phyloP scores from a whole-genome alignment of 2,329 filamentous ascomycete species.

The Fusarium siculi region DNA sequence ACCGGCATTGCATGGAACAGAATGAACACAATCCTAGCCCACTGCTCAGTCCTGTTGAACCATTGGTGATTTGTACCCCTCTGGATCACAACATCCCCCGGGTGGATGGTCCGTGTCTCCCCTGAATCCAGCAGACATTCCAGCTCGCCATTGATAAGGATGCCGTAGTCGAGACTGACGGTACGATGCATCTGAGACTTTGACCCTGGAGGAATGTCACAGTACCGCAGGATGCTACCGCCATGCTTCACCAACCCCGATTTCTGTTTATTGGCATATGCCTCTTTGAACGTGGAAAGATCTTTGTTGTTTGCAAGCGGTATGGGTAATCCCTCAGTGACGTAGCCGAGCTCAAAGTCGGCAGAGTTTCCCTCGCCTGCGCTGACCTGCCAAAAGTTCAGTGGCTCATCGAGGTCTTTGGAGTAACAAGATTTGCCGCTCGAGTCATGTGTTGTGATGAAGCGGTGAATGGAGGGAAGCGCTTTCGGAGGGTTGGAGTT shows the following conservation, averaged over 20 bases:
- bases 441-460: neutral
- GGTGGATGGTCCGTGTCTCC: neutral
- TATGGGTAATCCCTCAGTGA: neutral
- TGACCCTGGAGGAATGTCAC: slow-evolving; percentile 1
- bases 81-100: slow-evolving; percentile 9
- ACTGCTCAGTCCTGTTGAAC: neutral
- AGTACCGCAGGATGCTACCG: slow-evolving; percentile 6
- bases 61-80: slow-evolving; percentile 20
- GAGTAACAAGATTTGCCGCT: neutral
- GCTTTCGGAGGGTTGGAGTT: neutral
- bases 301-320: neutral
- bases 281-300: neutral
- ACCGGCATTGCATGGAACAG: neutral
- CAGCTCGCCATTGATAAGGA: slow-evolving; percentile 8
- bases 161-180: slow-evolving; percentile 16
- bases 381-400: neutral
- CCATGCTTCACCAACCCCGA: neutral
- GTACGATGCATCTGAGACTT: slow-evolving; percentile 20
- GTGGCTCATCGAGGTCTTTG: neutral
- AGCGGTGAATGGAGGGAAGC: neutral
- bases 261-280: neutral
- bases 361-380: neutral
- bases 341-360: neutral
- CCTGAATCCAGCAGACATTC: slow-evolving; percentile 18
- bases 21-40: slow-evolving; percentile 8